Conservation (phyloP, 495 filamentous ascomycete genomes). For the Elaphomyces granulatus region DNA sequence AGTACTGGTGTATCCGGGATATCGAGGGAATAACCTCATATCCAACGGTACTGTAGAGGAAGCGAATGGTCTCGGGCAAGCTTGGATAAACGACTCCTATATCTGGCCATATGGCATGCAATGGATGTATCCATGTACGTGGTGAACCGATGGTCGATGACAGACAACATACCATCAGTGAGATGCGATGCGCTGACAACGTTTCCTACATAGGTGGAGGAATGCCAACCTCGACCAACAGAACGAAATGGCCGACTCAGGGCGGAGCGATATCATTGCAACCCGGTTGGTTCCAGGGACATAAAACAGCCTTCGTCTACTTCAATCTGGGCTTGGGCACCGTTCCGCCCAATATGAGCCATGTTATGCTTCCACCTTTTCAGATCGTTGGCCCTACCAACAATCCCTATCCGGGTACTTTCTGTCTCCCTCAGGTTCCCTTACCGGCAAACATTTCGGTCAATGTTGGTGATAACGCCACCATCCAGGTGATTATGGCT, state of each 20-base stretch:
- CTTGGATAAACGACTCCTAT: conserved; percentile 28
- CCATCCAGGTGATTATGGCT: conserved; percentile 83
- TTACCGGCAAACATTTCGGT: conserved; percentile 59
- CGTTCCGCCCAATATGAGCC: conserved; percentile 75
- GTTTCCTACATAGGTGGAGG: conserved; percentile 56
- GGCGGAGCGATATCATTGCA: conserved; percentile 82
- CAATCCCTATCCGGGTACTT: conserved; percentile 65
- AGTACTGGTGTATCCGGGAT: conserved; percentile 84
- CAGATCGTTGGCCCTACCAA: conserved; percentile 73
- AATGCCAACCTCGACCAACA: conserved; percentile 60
- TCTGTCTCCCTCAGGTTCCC: conserved; percentile 87
- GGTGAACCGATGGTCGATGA: conserved; percentile 16
- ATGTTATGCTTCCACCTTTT: conserved; percentile 70
- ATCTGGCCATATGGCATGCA: conserved; percentile 85
- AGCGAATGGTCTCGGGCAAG: conserved; percentile 31
- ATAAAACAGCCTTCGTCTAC: conserved; percentile 73
- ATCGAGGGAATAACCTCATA: conserved; percentile 84
- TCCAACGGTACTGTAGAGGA: conserved; percentile 47
- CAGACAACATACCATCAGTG: neutral
- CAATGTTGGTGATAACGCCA: conserved; percentile 75
- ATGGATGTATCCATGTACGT: conserved; percentile 98
- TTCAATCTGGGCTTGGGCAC: conserved; percentile 87
- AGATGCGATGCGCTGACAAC: conserved; percentile 1
- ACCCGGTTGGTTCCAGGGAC: conserved; percentile 92
- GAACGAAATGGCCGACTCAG: conserved; percentile 77